Evolutionary conservation across 257 asterid species (phyloP).

Genomic region (Ilex aquifolium): DNA sequence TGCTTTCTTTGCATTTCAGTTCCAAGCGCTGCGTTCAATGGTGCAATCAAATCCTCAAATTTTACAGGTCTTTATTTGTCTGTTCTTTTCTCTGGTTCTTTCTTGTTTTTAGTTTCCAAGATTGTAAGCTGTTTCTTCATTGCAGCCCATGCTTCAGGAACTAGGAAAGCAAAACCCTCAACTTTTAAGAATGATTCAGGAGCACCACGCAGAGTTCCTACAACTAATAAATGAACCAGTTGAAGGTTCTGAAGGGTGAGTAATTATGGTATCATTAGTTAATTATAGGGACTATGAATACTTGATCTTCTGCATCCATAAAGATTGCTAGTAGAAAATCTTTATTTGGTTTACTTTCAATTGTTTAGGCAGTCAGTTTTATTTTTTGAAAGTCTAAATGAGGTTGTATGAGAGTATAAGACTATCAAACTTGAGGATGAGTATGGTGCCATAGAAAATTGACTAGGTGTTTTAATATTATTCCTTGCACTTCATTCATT

Average conservation of each 20-base stretch:
- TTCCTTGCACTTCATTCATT: no score
- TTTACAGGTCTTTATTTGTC: not conserved
- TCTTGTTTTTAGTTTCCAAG: not conserved
- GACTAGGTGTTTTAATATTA: no score
- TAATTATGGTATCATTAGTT: not conserved
- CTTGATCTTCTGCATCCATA: no score
- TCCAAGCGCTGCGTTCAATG: not conserved
- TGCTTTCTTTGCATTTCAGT: not conserved
- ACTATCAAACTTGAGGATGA: no score
- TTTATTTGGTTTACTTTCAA: no score
- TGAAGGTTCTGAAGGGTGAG: not conserved
- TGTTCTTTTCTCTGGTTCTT: not conserved
- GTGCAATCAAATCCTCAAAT: constrained; percentile 3
- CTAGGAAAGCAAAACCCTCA: constrained; percentile 2
- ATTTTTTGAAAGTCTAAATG: no score
- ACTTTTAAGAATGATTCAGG: not conserved
- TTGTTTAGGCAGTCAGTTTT: no score
- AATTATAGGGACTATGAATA: not conserved
- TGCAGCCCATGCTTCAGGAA: constrained; percentile 1
- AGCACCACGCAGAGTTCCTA: not conserved
- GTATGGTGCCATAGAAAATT: no score
- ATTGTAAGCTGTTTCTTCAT: not conserved
- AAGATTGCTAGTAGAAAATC: no score
- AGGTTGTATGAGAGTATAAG: no score
- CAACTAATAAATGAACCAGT: not conserved